Evolutionary conservation across 1,139 yeast species (phyloP), one percentile per base, ranked within the genome.

Genomic region (Kurtzmaniella quercitrusa): DNA sequence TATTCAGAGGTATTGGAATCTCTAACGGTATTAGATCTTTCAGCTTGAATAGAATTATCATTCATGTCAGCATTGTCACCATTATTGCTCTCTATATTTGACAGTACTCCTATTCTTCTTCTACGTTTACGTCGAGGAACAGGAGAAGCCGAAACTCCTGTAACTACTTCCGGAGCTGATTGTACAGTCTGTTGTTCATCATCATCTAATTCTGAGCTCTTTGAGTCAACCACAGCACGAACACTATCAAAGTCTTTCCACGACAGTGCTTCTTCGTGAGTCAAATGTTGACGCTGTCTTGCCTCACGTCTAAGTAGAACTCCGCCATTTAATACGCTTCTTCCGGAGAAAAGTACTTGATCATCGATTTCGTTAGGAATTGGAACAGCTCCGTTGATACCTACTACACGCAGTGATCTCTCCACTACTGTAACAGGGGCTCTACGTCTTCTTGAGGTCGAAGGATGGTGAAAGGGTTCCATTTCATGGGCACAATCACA

Each of bases 401-500:
- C 36, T 12, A 31, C 18, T 14, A 15, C 36, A 14, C 16, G 18
- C 10, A 16, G 10, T 16, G 36, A 16, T 29, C 14, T 25, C 21
- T 12, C 38, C 23, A 12, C 16, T n/a, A 11, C 2, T 3, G n/a
- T n/a, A 12, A 14, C 19, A 3, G 11, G 18, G 6, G 9, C 33
- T 7, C 29, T 21, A 5, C 17, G 18, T 14, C 14, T 37, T 31
- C 16, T 8, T 8, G 38, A 15, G 39, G 19, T 6, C 39, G 25
- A 9, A 37, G 31, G 12, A 10, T 27, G 36, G 12, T 39, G 43
- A 16, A 58, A 50, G n/a, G 49, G 16, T 2, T 49, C 40, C 14
- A 59, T 45, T 38, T 68, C 73, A 47, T 70, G 75, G 27, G 55
- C 57, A 42, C 50, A 54, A 43, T 72, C 77, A 52, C 78, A 73